Conservation (phyloP, 768 basidiomycete genomes). For the Pluteus cervinus region DNA sequence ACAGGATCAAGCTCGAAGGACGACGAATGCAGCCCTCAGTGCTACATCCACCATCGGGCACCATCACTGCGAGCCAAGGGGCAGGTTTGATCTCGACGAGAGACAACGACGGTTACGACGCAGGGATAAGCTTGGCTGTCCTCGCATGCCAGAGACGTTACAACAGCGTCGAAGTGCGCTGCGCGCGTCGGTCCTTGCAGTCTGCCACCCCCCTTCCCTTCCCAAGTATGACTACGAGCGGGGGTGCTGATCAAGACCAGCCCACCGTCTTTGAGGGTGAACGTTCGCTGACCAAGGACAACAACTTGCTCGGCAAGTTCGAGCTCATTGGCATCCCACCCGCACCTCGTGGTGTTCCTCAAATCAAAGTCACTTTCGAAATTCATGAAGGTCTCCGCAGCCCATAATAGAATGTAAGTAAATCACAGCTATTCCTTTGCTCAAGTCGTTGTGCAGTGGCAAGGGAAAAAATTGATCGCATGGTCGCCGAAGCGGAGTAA, state of each 20-base stretch:
- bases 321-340: constrained; percentile 90
- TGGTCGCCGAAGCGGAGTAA: constrained; percentile 91
- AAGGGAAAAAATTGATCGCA: constrained; percentile 92
- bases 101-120: too few species aligned
- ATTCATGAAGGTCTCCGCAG: constrained; percentile 87
- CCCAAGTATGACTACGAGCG: too few species aligned
- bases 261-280: constrained; percentile 96
- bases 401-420: constrained; percentile 88
- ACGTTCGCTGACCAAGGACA: constrained; percentile 95
- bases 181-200: too few species aligned
- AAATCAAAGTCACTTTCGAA: constrained; percentile 95
- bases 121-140: too few species aligned
- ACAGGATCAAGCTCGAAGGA: too few species aligned
- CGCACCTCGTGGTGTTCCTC: constrained; percentile 92
- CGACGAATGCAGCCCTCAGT: too few species aligned
- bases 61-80: too few species aligned
- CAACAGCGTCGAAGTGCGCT: too few species aligned
- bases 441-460: constrained; percentile 37
- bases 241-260: constrained; percentile 85
- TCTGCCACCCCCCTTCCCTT: too few species aligned
- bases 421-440: not conserved
- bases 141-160: too few species aligned
- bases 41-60: too few species aligned
- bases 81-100: too few species aligned
- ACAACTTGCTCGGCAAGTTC: constrained; percentile 96